Evolutionary conservation across 805 yeast genomes (phyloP), one percentile per base, ranked within the genome.

Genomic region (Blastobotrys mokoenaii): DNA sequence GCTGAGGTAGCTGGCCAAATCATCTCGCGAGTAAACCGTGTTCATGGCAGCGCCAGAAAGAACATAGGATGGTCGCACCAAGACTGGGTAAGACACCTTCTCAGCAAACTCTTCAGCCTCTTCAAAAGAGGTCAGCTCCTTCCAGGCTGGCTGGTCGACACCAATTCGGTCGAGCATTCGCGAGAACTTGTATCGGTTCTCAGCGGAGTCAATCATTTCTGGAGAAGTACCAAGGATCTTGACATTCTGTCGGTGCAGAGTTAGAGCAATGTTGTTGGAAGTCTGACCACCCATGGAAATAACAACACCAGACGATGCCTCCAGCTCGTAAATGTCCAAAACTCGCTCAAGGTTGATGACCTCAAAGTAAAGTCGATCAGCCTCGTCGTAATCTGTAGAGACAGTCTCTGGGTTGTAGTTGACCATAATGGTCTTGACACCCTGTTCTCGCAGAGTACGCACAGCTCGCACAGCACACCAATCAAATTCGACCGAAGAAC

Each of bases 271-370:
- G 68, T 90, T 90, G 72, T 90, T 89, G 11, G 97, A 86, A 30
- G 96, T 86, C 72, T 90, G 98, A 64, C 98, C 98, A 76, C 98
- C 98, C 95, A 90, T 88, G 47, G 97, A 82, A 52, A 90, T 86
- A 49, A 90, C 80, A 47, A 90, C 97, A 72, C 97, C 98, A 10
- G 79, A 68, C 34, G 96, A 82, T 56, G 79, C 77, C 71, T 93
- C 97, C 47, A 87, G 69, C 64, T 90, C 96, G 64, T 90, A 93
- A 57, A 90, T 88, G 70, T 90, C 98, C 60, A 90, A 72, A 27
- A 90, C 90, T 65, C 97, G 78, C 72, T 90, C 98, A 59, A 89
- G 72, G 67, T 87, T 87, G 66, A 90, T 85, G 38, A 93, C 89
- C 74, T 90, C 98, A 61, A 90, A 90, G 71, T 93, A 90, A 56